These are phyloP conservation scores for Massariosphaeria phaeospora DNA, from an alignment of 495 filamentous ascomycete species.

Conservation along the genomic window DNA sequence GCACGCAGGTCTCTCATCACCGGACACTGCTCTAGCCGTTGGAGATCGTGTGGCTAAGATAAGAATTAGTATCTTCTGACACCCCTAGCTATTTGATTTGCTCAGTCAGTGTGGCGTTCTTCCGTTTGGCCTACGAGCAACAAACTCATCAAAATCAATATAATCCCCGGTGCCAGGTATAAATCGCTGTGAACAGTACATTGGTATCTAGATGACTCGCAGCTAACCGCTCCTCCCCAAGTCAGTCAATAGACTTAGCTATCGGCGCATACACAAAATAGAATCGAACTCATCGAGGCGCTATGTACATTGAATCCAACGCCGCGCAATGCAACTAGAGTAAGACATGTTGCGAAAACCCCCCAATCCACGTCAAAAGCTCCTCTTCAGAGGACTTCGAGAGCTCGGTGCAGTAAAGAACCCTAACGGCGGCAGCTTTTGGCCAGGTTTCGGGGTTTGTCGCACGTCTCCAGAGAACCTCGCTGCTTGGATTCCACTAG, in stretches of 20 bases:
- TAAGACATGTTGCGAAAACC: background rate
- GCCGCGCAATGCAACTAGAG: background rate
- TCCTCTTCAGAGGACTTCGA: slow-evolving; percentile 20
- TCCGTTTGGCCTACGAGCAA: too few species aligned
- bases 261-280: background rate
- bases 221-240: background rate
- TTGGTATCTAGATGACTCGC: background rate
- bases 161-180: too few species aligned
- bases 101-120: too few species aligned
- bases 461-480: slow-evolving; percentile 5
- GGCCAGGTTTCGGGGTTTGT: slow-evolving; percentile 22
- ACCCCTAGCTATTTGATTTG: too few species aligned
- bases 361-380: background rate
- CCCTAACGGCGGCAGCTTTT: slow-evolving; percentile 25
- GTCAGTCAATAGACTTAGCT: background rate
- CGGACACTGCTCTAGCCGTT: too few species aligned
- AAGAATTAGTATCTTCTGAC: too few species aligned
- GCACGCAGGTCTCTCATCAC: too few species aligned
- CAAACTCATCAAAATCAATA: too few species aligned
- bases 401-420: slow-evolving; percentile 22
- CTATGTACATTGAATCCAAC: background rate
- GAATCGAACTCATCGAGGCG: too few species aligned
- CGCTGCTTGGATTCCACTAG: background rate
- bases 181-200: too few species aligned
- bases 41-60: too few species aligned